Base-by-base conservation (phyloP, 495 filamentous ascomycete genomes). In the Pyrenopolyporus hunteri region DNA sequence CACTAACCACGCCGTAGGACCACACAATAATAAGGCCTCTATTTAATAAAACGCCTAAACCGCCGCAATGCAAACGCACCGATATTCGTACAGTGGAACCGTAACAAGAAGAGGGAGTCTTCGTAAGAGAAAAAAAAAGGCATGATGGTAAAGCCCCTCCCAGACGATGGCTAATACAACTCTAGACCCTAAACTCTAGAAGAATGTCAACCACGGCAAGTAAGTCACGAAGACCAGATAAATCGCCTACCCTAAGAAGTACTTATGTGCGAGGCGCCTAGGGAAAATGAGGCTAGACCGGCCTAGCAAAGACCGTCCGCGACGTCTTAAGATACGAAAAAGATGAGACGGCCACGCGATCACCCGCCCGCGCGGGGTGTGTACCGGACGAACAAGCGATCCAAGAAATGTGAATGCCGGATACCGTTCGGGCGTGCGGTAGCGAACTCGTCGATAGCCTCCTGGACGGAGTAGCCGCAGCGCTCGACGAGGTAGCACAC, bases 401-500 rank as follows among this genome's bases (percentile, higher is more conserved):
- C 91, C 63, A 91, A 79, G 66, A 98, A 98, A 72, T 97, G 91
- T 22, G 82, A 87, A 71, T 98, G 93, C 63, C 87, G 85, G 64
- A 98, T 96, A 6, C 93, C 93, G 13, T 91, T 88, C 13, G 91
- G 86, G 36, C 93, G 76, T 57, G 82, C 80, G 56, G 72, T 72
- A 42, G 86, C 85, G 73, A 98, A 98, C 59, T 87, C 85, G 37
- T 90, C 85, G 51, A 97, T 87, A 3, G 93, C 93, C 53, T 87
- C 85, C 65, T 89, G 83, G 10, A 96, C 82, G 43, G 74, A 77
- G 69, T 82, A 96, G 1, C 84, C 85, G 64, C 87, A 80, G 50
- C 85, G 80, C 75, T 98, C 93, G 45, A 98, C 89, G 4, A 97
- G 75, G 64, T 98, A 98, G 66, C 87, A 91, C n/a, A 88, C 87